These are phyloP conservation scores for Stygiomarasmius scandens DNA, from an alignment of 1,284 basidiomycete genomes.

Conservation along the genomic window DNA sequence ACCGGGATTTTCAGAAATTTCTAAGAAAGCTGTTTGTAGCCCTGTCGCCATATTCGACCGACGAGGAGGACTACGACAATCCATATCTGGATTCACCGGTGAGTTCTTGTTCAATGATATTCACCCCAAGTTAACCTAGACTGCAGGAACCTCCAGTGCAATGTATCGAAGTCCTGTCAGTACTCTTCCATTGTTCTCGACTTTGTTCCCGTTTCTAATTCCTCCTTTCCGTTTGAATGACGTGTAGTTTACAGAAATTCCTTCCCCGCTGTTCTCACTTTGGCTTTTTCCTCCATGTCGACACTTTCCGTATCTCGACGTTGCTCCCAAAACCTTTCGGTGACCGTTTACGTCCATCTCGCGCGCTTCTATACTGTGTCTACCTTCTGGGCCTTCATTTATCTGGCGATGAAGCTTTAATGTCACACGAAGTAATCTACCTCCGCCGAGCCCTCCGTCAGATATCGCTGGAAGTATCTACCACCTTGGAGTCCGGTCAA, in stretches of 20 bases:
- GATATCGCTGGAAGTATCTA: slow-evolving; percentile 18
- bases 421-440: slow-evolving; percentile 23
- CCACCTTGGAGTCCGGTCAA: slow-evolving; percentile 20
- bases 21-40: not conserved
- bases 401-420: slow-evolving; percentile 19
- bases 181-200: no score
- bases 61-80: not conserved
- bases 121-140: not conserved
- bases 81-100: slow-evolving; percentile 8
- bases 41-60: not conserved
- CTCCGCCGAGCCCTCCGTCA: slow-evolving; percentile 29
- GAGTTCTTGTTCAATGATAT: slow-evolving; percentile 7
- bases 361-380: slow-evolving; percentile 30
- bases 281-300: slow-evolving; percentile 30
- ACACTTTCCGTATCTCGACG: slow-evolving; percentile 18
- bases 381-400: slow-evolving; percentile 33
- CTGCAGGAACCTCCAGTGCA: slow-evolving; percentile 8
- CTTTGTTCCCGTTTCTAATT: no score
- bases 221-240: no score
- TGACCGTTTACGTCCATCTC: slow-evolving; percentile 25
- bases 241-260: slow-evolving; percentile 26
- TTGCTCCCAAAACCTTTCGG: slow-evolving; percentile 15
- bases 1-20: not conserved
- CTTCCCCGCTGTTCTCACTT: slow-evolving; percentile 20
- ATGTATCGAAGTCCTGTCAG: slow-evolving; percentile 8